phyloP scores from a whole-genome alignment of 179 eudicot species.

The Beta macrorhiza region DNA sequence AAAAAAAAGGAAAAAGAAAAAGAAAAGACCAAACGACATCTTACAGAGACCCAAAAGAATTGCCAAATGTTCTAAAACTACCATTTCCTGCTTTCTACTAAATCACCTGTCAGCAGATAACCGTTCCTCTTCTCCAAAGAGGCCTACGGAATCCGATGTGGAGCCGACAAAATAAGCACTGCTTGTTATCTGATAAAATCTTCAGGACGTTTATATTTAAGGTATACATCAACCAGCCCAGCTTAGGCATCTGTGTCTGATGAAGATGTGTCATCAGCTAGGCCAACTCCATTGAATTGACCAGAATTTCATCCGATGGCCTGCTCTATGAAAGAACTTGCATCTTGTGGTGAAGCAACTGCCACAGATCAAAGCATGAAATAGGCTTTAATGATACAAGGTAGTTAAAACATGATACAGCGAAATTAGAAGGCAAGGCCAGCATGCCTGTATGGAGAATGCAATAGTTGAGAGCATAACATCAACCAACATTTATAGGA shows the following conservation, averaged over 20 bases:
- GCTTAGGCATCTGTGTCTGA: constrained; percentile 24
- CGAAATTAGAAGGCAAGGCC: no score
- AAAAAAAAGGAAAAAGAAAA: background rate
- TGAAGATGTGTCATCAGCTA: constrained; percentile 29
- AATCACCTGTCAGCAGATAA: constrained; percentile 34
- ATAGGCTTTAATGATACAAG: background rate
- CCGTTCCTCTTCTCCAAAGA: constrained; percentile 20
- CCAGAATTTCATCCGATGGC: constrained; percentile 33
- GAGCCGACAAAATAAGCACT: constrained; percentile 28
- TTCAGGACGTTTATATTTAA: constrained; percentile 19
- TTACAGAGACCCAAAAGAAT: constrained; percentile 21
- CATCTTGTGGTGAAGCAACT: constrained; percentile 30
- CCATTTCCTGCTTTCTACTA: constrained; percentile 30
- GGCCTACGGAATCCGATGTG: constrained; percentile 27
- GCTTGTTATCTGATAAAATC: constrained; percentile 33
- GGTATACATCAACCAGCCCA: constrained; percentile 28
- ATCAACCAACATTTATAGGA: no score
- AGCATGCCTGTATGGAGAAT: no score
- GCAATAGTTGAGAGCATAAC: no score
- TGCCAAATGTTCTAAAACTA: constrained; percentile 20
- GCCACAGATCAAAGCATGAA: background rate
- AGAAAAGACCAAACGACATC: constrained; percentile 12
- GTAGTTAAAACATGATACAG: background rate
- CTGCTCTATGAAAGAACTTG: constrained; percentile 31
- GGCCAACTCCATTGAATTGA: constrained; percentile 28